phyloP scores from a whole-genome alignment of 1,284 basidiomycete genomes.

The Marasmius fiardii region DNA sequence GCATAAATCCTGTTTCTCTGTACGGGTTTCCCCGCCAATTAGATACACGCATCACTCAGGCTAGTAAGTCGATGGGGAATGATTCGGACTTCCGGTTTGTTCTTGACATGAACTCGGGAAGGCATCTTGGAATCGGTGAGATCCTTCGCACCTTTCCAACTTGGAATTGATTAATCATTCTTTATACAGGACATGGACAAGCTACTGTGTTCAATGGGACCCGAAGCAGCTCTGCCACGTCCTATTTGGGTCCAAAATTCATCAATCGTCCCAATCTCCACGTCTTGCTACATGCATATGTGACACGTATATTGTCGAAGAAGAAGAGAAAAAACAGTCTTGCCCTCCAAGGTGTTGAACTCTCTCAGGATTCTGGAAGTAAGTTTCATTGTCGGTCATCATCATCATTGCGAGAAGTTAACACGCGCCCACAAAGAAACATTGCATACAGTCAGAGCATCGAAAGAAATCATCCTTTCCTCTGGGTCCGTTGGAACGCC shows the following conservation, averaged over 20 bases:
- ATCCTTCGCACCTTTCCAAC: neutral
- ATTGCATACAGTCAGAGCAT: conserved; percentile 12
- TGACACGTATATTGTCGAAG: conserved; percentile 8
- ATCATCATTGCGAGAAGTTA: neutral
- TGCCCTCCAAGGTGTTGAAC: conserved; percentile 29
- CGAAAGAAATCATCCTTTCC: conserved; percentile 25
- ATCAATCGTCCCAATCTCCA: conserved; percentile 16
- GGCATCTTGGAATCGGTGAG: conserved; percentile 29
- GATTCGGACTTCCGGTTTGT: conserved; percentile 24
- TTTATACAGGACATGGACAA: conserved; percentile 20
- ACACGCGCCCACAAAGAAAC: neutral
- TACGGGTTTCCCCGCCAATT: conserved; percentile 21
- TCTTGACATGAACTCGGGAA: conserved; percentile 31
- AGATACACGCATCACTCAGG: conserved; percentile 19
- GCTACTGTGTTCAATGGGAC: conserved; percentile 13
- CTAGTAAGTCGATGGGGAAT: conserved; percentile 12
- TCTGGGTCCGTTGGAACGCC: conserved; percentile 24
- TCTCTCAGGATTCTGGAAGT: conserved; percentile 23
- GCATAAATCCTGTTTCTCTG: conserved; percentile 28
- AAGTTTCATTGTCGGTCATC: neutral
- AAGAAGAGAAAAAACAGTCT: conserved; percentile 14
- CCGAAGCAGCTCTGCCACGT: conserved; percentile 5
- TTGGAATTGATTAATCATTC: neutral
- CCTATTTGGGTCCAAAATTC: conserved; percentile 4
- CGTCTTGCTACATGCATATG: conserved; percentile 15